phyloP scores from a whole-genome alignment of 1,284 basidiomycete species.

The Trametes pubescens region DNA sequence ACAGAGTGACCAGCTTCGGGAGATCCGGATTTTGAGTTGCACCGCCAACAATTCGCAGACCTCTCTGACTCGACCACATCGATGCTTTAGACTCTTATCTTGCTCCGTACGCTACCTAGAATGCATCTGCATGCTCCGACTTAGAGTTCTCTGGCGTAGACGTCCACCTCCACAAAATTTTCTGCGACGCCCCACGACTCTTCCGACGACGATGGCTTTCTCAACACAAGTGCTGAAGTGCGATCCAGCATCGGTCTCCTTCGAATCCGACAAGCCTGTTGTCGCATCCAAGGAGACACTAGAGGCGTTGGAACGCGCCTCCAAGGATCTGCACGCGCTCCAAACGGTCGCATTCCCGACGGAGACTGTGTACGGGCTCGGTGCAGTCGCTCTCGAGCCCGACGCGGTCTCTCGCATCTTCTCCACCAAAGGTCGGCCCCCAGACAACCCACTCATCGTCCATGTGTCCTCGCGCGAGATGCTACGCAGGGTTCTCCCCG shows the following conservation, averaged over 20 bases:
- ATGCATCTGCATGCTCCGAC: slow-evolving; percentile 21
- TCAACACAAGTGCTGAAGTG: slow-evolving; percentile 39
- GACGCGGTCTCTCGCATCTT: slow-evolving; percentile 83
- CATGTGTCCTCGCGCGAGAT: slow-evolving; percentile 91
- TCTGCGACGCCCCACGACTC: neutral
- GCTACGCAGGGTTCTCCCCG: slow-evolving; percentile 79
- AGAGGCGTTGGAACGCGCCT: slow-evolving; percentile 38
- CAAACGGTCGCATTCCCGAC: slow-evolving; percentile 89
- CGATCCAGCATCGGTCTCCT: slow-evolving; percentile 39
- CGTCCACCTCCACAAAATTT: neutral
- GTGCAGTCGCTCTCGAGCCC: slow-evolving; percentile 81
- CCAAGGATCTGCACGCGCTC: slow-evolving; percentile 35
- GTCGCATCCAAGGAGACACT: slow-evolving; percentile 36
- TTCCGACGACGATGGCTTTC: slow-evolving; percentile 29
- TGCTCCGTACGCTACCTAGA: neutral
- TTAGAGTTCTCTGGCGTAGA: slow-evolving; percentile 23
- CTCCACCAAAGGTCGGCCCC: slow-evolving; percentile 89
- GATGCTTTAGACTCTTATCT: slow-evolving; percentile 13
- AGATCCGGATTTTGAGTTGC: slow-evolving; percentile 1
- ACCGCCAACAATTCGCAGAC: neutral
- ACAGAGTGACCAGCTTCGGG: slow-evolving; percentile 14
- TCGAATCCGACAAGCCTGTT: slow-evolving; percentile 34
- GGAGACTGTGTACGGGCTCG: slow-evolving; percentile 98
- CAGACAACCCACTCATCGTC: slow-evolving; percentile 98
- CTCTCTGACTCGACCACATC: slow-evolving; percentile 16